A percentile compares a stretch with the other conserved stretches of the same genome.
phyloP scores from a whole-genome alignment of 179 eudicot species.

The Amaranthus tricolor region DNA sequence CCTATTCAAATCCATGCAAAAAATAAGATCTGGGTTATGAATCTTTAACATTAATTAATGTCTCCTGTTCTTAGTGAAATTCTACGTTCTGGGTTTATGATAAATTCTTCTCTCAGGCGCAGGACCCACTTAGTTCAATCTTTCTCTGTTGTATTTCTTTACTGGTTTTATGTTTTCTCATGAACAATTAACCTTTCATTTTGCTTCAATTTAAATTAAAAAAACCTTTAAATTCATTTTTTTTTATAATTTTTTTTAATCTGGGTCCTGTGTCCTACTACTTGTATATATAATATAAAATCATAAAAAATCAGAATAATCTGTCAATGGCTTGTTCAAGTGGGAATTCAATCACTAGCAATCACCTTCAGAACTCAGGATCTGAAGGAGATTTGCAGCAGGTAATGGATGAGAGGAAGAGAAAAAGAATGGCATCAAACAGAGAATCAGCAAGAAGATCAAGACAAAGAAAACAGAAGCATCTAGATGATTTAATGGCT shows the following conservation, averaged over 20 bases:
- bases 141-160: conserved; percentile 66
- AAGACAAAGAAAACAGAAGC: conserved; percentile 64
- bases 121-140: conserved; percentile 79
- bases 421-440: conserved; percentile 64
- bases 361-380: conserved; percentile 37
- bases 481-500: conserved; percentile 46
- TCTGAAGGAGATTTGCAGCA: conserved; percentile 37
- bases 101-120: conserved; percentile 58
- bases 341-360: conserved; percentile 39
- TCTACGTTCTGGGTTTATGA: conserved; percentile 61
- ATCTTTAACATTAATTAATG: conserved; percentile 40
- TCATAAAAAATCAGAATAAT: not conserved
- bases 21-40: conserved; percentile 11
- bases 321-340: conserved; percentile 42
- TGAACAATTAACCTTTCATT: conserved; percentile 15
- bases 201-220: not conserved
- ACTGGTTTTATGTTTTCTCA: conserved; percentile 77
- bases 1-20: not conserved
- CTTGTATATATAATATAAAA: not conserved
- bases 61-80: conserved; percentile 59
- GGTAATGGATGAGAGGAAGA: conserved; percentile 47
- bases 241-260: not conserved
- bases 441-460: conserved; percentile 71
- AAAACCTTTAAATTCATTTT: not conserved
- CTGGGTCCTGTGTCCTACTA: conserved; percentile 29